Conservation (phyloP, 805 yeast genomes). For the Yarrowia sp. region DNA sequence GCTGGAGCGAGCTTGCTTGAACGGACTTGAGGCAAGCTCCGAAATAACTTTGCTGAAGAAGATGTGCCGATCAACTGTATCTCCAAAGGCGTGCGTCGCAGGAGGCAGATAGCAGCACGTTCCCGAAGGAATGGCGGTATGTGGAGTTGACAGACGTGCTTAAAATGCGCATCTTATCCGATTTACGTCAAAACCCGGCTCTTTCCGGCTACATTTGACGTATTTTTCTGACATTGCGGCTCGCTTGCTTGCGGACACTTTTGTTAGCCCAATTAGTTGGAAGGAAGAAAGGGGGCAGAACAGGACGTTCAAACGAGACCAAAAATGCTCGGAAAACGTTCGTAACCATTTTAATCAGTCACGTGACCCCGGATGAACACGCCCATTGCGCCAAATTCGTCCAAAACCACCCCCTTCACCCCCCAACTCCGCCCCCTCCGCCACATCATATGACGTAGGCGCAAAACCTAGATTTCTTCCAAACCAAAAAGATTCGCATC, state of each 20-base stretch:
- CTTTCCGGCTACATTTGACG: too few relatives aligned
- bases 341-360: too few relatives aligned
- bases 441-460: conserved; percentile 25
- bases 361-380: too few relatives aligned
- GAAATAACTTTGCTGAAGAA: neutral
- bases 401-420: too few relatives aligned
- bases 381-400: too few relatives aligned
- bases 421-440: neutral
- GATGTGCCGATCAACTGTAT: neutral
- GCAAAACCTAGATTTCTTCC: neutral
- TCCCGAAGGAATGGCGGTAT: too few relatives aligned
- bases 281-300: too few relatives aligned
- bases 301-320: too few relatives aligned
- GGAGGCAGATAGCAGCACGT: too few relatives aligned
- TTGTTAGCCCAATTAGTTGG: neutral
- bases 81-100: neutral
- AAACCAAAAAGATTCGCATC: neutral
- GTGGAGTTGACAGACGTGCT: too few relatives aligned
- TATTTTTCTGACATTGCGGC: neutral
- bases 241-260: conserved; percentile 7
- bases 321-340: too few relatives aligned
- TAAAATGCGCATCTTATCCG: neutral
- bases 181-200: neutral
- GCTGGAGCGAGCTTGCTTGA: neutral
- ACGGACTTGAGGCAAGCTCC: conserved; percentile 1